Base-by-base conservation (phyloP, 495 filamentous ascomycete genomes). In the Hypoxylon subgilvum region DNA sequence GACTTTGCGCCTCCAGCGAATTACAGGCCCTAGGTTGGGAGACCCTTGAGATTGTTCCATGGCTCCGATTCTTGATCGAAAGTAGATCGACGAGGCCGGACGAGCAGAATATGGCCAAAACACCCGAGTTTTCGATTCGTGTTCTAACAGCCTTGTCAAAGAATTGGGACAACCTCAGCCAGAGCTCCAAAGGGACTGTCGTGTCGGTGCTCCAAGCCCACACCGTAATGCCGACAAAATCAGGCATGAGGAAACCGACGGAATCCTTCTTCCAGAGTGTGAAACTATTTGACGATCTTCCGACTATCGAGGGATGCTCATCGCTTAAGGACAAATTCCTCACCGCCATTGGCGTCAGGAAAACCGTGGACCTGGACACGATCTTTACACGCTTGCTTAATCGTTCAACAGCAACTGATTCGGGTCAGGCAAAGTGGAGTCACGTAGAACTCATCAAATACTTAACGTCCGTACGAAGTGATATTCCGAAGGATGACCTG, bases 391-490 rank as follows among this genome's bases (percentile, higher is more conserved):
- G 95, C 31, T 80, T 98, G 44, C 80, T 96, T 64, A 81, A 80
- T 51, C 74, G 73, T 2, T 72, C 80, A 4, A 63, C 71, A 17
- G 77, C 79, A 36, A 74, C 75, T 44, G 70, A 70, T n/a, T 46
- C 67, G 34, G 70, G 62, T n/a, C 62, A 71, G 35, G 71, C 76
- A 13, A 90, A 87, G 78, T 96, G 89, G 90, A 95, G 86, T 60
- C 94, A 97, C 69, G 86, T 95, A 38, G 92, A 97, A 61, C 79
- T 99, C 12, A 93, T 99, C 72, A 89, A 87, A 55, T 99, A 99
- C 63, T 82, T 99, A 34, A 82, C 90, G 7, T 93, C 91, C 12
- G 92, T 99, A 6, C 83, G 84, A 45, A 84, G 91, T 40, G 95
- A 99, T 66, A 96, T 99, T 48, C 95, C 94, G 6, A 63, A 72